Evolutionary conservation across 495 filamentous ascomycete genomes (phyloP).

Genomic region (Schizothecium vesticola): DNA sequence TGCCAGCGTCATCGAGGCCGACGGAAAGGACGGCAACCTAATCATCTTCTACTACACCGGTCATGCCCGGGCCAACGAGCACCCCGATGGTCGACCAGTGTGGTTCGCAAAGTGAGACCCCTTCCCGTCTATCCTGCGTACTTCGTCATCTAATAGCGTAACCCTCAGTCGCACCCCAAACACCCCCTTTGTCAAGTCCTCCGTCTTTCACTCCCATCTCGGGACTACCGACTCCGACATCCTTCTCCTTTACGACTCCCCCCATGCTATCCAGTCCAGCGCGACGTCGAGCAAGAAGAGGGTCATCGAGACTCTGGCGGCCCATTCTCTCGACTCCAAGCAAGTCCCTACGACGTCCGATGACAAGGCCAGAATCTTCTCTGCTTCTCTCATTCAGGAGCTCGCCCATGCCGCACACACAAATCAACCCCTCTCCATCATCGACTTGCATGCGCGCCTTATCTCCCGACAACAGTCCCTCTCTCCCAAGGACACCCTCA

Average conservation of each 20-base stretch:
- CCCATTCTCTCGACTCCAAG: slow-evolving; percentile 23
- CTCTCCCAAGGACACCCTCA: slow-evolving; percentile 5
- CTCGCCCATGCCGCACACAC: slow-evolving; percentile 18
- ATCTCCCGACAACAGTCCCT: slow-evolving; percentile 19
- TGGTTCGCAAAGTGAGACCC: slow-evolving; percentile 19
- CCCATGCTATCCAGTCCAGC: slow-evolving; percentile 9
- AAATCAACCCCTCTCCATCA: slow-evolving; percentile 15
- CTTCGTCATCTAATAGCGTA: not conserved
- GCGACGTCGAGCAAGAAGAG: slow-evolving; percentile 6
- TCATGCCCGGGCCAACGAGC: slow-evolving; percentile 13
- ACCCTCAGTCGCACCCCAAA: slow-evolving; percentile 10
- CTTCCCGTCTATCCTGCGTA: not conserved
- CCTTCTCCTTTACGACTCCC: slow-evolving; percentile 23
- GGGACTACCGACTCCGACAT: slow-evolving; percentile 20
- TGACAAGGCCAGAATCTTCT: slow-evolving; percentile 25
- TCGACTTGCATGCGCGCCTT: slow-evolving; percentile 22
- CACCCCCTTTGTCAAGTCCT: slow-evolving; percentile 17
- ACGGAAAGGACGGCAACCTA: slow-evolving; percentile 16
- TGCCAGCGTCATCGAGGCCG: not conserved
- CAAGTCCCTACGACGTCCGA: not conserved
- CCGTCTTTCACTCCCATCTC: slow-evolving; percentile 19
- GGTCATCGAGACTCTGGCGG: slow-evolving; percentile 25
- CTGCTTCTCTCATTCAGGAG: slow-evolving; percentile 21
- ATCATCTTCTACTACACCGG: slow-evolving; percentile 29
- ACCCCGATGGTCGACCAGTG: slow-evolving; percentile 13